Conservation (phyloP, 2,329 filamentous ascomycete genomes). For the Metarhizium anisopliae region DNA sequence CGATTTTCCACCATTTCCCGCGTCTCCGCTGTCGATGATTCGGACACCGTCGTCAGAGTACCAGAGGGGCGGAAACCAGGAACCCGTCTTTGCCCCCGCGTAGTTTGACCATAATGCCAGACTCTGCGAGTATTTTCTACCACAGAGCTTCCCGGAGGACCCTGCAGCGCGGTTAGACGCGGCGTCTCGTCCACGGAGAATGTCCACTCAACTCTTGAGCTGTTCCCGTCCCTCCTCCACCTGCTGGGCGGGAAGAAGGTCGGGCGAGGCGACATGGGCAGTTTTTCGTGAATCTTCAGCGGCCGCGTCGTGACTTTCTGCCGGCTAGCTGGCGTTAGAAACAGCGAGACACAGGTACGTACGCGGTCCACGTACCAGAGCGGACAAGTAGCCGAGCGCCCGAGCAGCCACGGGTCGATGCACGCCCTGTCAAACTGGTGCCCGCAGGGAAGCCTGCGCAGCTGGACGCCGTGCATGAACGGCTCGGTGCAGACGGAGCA, state of each 20-base stretch:
- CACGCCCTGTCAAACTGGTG: conserved; percentile 4
- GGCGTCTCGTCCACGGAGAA: neutral
- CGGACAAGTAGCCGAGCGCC: conserved; percentile 3
- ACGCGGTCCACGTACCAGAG: neutral
- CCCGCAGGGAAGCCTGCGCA: conserved; percentile 2
- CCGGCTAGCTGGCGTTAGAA: neutral
- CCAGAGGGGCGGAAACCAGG: no score
- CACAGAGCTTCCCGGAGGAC: no score
- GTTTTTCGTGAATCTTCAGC: neutral
- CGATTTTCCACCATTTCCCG: no score
- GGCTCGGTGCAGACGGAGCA: conserved; percentile 5
- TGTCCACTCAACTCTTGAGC: neutral
- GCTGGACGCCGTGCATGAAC: neutral
- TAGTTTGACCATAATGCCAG: no score
- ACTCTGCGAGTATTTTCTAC: no score
- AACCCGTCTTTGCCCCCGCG: no score
- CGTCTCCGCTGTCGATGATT: no score
- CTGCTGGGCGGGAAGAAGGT: neutral
- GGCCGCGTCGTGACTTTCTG: neutral
- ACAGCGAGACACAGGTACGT: neutral
- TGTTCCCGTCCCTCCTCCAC: neutral
- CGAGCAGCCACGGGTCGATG: conserved; percentile 4
- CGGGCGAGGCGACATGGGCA: neutral
- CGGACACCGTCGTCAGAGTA: no score
- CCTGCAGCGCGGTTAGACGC: no score